Percentiles rank a stretch among this genome's conserved stretches.
phyloP scores from a whole-genome alignment of 2,329 filamentous ascomycete species.

The Colletotrichum chrysophilum region DNA sequence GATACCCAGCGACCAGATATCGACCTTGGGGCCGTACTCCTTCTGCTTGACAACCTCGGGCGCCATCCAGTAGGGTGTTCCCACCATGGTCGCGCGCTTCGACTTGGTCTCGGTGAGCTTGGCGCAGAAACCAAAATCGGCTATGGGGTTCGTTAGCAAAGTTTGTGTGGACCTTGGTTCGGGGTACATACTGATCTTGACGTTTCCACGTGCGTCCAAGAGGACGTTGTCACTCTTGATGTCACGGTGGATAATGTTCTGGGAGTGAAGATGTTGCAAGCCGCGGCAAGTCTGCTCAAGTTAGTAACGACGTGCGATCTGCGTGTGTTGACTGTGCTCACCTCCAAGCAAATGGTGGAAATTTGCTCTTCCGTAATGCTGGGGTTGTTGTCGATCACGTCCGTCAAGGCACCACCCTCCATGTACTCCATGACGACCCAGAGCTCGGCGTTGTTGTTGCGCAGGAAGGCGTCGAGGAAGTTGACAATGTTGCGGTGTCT shows the following conservation, averaged over 20 bases:
- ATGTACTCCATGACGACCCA: constrained; percentile 99
- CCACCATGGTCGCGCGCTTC: constrained; percentile 98
- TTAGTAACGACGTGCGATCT: constrained; percentile 21
- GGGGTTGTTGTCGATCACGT: constrained; percentile 98
- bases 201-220: constrained; percentile 89
- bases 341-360: constrained; percentile 95
- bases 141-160: constrained; percentile 53
- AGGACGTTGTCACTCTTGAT: constrained; percentile 99
- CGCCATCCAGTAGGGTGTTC: constrained; percentile 99
- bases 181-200: constrained; percentile 88
- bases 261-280: constrained; percentile 89
- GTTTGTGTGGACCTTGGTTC: not conserved
- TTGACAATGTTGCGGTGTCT: constrained; percentile 99
- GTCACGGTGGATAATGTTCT: constrained; percentile 98
- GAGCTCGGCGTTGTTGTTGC: constrained; percentile 93
- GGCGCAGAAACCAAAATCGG: constrained; percentile 98
- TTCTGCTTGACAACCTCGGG: constrained; percentile 99
- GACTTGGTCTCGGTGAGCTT: constrained; percentile 97
- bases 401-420: constrained; percentile 96
- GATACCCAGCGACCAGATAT: constrained; percentile 98
- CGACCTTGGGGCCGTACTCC: constrained; percentile 97
- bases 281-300: constrained; percentile 84
- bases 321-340: constrained; percentile 48
- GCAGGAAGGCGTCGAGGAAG: constrained; percentile 94
- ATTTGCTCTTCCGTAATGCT: constrained; percentile 97